These are phyloP conservation scores for Asterophora lycoperdoides DNA, from an alignment of 768 basidiomycete species.

Conservation along the genomic window DNA sequence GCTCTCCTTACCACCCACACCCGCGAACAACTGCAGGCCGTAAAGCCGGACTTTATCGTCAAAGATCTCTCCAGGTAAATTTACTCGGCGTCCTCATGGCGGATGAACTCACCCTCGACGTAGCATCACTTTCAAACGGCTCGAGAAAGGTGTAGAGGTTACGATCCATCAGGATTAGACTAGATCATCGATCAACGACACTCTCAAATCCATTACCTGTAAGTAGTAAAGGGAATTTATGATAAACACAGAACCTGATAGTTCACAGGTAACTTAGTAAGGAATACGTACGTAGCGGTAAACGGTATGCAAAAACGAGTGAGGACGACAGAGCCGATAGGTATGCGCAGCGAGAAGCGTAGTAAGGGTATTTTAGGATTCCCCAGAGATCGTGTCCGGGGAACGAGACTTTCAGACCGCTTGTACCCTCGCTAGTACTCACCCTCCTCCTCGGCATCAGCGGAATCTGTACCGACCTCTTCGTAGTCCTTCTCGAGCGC, in stretches of 20 bases:
- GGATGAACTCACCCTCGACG: not conserved
- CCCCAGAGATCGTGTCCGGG: conserved; percentile 13
- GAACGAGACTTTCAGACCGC: conserved; percentile 7
- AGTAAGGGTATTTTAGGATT: conserved; percentile 17
- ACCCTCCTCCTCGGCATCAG: conserved; percentile 46
- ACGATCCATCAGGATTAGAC: conserved; percentile 34
- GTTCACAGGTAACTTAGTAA: conserved; percentile 9
- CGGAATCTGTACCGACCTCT: conserved; percentile 63
- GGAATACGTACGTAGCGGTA: conserved; percentile 6
- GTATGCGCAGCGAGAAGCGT: conserved; percentile 13
- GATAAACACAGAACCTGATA: conserved; percentile 9
- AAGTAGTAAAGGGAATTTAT: conserved; percentile 6
- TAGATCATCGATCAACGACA: not conserved
- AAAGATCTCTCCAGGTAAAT: conserved; percentile 64
- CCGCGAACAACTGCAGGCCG: conserved; percentile 60
- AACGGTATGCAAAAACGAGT: conserved; percentile 6
- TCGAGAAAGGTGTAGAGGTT: conserved; percentile 42
- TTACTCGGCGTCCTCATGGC: not conserved
- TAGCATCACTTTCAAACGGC: conserved; percentile 31
- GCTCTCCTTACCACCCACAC: conserved; percentile 81
- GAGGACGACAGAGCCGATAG: conserved; percentile 9
- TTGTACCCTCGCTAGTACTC: conserved; percentile 43
- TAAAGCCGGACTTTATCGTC: conserved; percentile 64
- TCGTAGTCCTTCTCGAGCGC: conserved; percentile 98
- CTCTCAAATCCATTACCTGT: not conserved